A percentile compares a stretch with the other conserved stretches of the same genome.
Conservation (phyloP, 768 basidiomycete genomes). For the Mrakia gelida region DNA sequence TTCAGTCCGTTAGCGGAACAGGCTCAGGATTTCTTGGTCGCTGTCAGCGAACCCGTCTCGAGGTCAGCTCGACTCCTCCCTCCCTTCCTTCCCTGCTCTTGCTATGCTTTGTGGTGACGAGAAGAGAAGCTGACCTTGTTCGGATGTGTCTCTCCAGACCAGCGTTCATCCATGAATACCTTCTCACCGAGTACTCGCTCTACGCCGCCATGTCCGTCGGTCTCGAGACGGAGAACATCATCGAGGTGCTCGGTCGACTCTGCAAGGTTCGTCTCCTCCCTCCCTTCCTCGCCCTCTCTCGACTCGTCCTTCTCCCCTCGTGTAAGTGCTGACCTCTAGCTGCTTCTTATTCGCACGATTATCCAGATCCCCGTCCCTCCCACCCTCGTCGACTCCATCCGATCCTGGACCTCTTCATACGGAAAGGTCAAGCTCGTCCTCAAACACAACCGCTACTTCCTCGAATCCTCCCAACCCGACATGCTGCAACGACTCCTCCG, state of each 20-base stretch:
- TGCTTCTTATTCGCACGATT: neutral
- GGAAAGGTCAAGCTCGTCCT: slow-evolving; percentile 98
- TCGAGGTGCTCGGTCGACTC: slow-evolving; percentile 65
- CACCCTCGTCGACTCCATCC: slow-evolving; percentile 76
- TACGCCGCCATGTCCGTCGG: slow-evolving; percentile 99
- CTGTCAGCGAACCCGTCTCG: slow-evolving; percentile 97
- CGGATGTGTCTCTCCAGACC: slow-evolving; percentile 56
- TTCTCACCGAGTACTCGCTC: slow-evolving; percentile 93
- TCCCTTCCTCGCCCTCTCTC: slow-evolving; percentile 69
- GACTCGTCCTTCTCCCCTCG: slow-evolving; percentile 55
- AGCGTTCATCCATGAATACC: slow-evolving; percentile 97
- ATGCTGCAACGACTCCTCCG: slow-evolving; percentile 81
- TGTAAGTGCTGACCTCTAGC: neutral
- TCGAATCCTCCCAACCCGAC: slow-evolving; percentile 93
- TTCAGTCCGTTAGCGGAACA: slow-evolving; percentile 97
- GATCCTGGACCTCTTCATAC: slow-evolving; percentile 88
- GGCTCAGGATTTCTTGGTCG: slow-evolving; percentile 96
- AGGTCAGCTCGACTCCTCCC: slow-evolving; percentile 53
- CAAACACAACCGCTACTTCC: slow-evolving; percentile 95
- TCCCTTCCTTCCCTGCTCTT: too few species aligned
- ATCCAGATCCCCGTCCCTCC: slow-evolving; percentile 84
- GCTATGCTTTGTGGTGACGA: too few species aligned
- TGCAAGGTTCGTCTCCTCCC: slow-evolving; percentile 43
- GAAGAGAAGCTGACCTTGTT: neutral
- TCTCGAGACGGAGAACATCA: slow-evolving; percentile 94